Conservation (phyloP, 331 rosid species). For the Rhamnella rubrinervis region DNA sequence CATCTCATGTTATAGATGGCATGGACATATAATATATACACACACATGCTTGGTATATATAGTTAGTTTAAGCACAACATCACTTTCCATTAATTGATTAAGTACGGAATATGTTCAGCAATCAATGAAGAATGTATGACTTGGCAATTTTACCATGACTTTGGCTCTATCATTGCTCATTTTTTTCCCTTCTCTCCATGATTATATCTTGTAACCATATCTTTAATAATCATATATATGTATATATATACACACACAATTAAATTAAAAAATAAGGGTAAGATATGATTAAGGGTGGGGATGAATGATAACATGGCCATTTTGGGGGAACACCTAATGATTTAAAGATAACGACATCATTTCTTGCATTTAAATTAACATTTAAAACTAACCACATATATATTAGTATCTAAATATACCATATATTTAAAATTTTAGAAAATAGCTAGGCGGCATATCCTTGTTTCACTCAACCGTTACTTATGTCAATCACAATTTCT, state of each 20-base stretch:
- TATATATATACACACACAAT: neutral
- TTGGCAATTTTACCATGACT: neutral
- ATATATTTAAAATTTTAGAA: no score
- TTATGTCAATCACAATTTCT: slow-evolving; percentile 23
- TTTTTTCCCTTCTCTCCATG: neutral
- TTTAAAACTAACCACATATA: no score
- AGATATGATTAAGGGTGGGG: slow-evolving; percentile 1
- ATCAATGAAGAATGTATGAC: no score
- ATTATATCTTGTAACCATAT: neutral
- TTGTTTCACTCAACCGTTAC: slow-evolving; percentile 23
- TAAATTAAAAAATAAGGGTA: neutral
- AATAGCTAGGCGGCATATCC: slow-evolving; percentile 6
- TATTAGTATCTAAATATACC: no score
- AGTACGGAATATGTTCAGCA: no score
- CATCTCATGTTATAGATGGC: no score
- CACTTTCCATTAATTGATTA: no score
- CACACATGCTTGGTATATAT: no score
- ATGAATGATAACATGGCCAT: slow-evolving; percentile 24
- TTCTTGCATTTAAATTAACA: neutral
- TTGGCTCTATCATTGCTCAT: no score
- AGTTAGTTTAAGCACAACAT: no score
- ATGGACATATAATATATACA: no score
- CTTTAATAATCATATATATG: no score
- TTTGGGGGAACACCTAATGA: slow-evolving; percentile 28
- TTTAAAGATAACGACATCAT: slow-evolving; percentile 22